Evolutionary conservation across 768 basidiomycete species (phyloP), one percentile per base, ranked within the genome.

Genomic region (Tephrocybe sp.): DNA sequence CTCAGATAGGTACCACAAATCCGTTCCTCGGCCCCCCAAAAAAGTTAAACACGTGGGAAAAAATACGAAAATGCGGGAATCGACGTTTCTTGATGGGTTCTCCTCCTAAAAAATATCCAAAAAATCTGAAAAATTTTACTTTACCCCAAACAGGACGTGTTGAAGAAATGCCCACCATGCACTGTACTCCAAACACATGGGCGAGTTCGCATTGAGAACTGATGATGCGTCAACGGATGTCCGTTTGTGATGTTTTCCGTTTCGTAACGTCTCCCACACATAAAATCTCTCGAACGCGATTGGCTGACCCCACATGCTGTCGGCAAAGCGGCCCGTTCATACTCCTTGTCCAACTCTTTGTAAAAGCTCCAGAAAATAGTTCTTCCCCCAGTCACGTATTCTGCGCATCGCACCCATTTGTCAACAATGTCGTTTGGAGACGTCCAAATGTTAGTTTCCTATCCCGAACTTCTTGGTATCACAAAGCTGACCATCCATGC

Each of bases 351-450:
- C 15, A 4, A 4, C 34, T 30, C 5, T 30, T n/a, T 15, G 8
- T 36, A 10, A 36, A 36, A n/a, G 9, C 34, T 36, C 34, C 15
- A 4, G 6, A 4, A 36, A 36, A 36, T 36, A 36, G 15, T 36
- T 15, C 8, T 36, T 36, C 4, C 34, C 15, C 34, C 34, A 36
- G 34, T 5, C 12, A 6, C 28, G 4, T n/a, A 9, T 36, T 39
- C 18, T 20, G 14, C 28, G 45, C 34, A 23, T 50, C n/a, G 49
- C 54, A 30, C 12, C 32, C 40, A 20, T 37, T n/a, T 14, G 30
- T 37, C 44, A 53, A 60, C 58, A 57, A 85, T 84, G 83, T 75
- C 78, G 45, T 59, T 67, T 30, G 67, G 70, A 50, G 77, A 73
- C 56, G 84, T 88, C 21, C 38, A 63, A 53, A 63, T 65, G 64